Base-by-base conservation (phyloP, 169 alveolate species). In the Eimeria maxima region DNA sequence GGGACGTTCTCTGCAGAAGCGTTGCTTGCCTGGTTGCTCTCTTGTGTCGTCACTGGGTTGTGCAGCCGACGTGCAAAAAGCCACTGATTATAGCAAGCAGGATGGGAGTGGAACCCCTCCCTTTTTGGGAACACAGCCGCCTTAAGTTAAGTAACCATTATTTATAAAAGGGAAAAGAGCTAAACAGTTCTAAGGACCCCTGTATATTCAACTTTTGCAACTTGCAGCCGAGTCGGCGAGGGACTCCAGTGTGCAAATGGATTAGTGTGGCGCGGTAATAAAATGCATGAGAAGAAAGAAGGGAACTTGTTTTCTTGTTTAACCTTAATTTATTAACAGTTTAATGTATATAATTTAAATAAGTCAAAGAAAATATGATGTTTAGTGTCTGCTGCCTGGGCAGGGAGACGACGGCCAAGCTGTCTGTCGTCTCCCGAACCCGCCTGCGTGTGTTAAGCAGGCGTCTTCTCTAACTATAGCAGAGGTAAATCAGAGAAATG, bases 331-430 rank as follows among this genome's bases (percentile, higher is more conserved):
- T 11, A 6, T 10, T 10, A 29, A 69, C 4, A 0, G 0, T 29
- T 6, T 4, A 7, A 29, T 29, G 3, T 57, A 44, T 38, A 24
- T 18, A 7, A 8, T 33, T 33, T 14, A 18, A 44, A 18, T 73
- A 42, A 42, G 7, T 74, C 18, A 7, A 2, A 20, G 55, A 22
- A 22, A 44, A 24, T 11, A 7, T 74, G 53, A 27, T 22, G n/a
- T 20, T 81, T 50, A 33, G 18, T 29, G 71, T 7, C 67, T 81
- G 86, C 63, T 44, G 86, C 11, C 63, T 44, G 90, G 47, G 90
- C 90, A 81, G 90, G 53, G 90, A 81, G 38, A 33, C 38, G 90
- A 81, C 90, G 71, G 73, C 78, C 29, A n/a, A 69, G 44, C 78
- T 69, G 38, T 33, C 38, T 33, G 38, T 33, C 38, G 78, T 69